phyloP scores from a whole-genome alignment of 2,329 filamentous ascomycete species.

The Aureobasidium vineae region DNA sequence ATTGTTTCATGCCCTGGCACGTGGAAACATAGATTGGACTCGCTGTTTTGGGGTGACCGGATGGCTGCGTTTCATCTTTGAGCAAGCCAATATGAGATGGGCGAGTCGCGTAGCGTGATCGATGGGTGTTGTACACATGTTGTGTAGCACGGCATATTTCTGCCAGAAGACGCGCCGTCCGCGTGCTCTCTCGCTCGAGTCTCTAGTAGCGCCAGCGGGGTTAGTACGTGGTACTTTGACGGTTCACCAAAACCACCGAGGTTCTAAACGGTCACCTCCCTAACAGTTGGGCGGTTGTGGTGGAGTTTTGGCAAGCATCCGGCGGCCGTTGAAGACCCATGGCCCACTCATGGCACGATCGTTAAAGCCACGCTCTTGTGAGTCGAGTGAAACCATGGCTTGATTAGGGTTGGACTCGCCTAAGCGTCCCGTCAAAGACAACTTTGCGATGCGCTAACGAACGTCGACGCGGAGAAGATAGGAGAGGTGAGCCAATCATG shows the following conservation, averaged over 20 bases:
- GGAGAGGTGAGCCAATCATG: slow-evolving; percentile 16
- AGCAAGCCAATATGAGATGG: slow-evolving; percentile 8
- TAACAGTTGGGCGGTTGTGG: slow-evolving; percentile 19
- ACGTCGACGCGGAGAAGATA: slow-evolving; percentile 21
- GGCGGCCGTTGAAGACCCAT: slow-evolving; percentile 8
- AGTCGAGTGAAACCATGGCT: slow-evolving; percentile 22
- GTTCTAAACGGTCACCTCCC: background rate
- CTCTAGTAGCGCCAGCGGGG: background rate
- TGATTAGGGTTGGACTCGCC: slow-evolving; percentile 21
- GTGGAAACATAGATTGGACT: slow-evolving; percentile 15
- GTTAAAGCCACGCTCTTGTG: slow-evolving; percentile 3
- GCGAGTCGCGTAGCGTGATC: slow-evolving; percentile 21
- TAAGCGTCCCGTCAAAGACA: slow-evolving; percentile 11
- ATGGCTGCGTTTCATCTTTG: slow-evolving; percentile 14
- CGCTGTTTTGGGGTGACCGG: slow-evolving; percentile 14
- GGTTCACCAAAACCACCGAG: background rate
- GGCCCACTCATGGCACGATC: slow-evolving; percentile 20
- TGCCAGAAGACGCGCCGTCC: slow-evolving; percentile 7
- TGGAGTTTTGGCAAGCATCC: slow-evolving; percentile 23
- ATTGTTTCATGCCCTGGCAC: slow-evolving; percentile 8
- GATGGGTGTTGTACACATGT: background rate
- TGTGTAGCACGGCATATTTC: slow-evolving; percentile 9
- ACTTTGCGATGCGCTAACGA: slow-evolving; percentile 9
- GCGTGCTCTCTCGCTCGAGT: background rate
- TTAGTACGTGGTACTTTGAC: background rate